These are phyloP conservation scores for Bauhinia variegata DNA, from an alignment of 306 rosid species.

Conservation along the genomic window DNA sequence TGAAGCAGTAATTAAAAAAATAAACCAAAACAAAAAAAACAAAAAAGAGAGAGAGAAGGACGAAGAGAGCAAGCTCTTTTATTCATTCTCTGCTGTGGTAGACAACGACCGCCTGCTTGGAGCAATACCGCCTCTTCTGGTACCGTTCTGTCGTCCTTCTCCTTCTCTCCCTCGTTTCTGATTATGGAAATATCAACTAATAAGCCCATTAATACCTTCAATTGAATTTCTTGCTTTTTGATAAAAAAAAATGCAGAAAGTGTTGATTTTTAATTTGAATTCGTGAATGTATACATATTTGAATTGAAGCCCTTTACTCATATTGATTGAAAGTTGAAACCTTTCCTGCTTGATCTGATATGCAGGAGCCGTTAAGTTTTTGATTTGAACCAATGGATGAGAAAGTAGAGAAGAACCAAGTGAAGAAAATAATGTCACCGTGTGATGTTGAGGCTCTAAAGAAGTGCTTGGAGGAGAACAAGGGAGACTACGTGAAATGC, in stretches of 20 bases:
- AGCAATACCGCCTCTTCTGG: too few relatives aligned
- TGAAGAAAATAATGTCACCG: conserved; percentile 54
- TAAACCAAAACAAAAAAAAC: too few relatives aligned
- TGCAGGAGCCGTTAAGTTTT: conserved; percentile 33
- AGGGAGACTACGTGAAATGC: conserved; percentile 81
- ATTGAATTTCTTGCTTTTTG: background rate
- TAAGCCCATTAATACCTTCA: background rate
- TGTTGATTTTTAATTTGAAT: background rate
- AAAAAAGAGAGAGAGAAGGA: too few relatives aligned
- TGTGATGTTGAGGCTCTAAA: conserved; percentile 84
- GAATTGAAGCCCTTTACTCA: background rate
- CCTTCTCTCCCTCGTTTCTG: too few relatives aligned
- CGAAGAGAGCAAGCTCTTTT: background rate
- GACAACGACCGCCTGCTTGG: too few relatives aligned
- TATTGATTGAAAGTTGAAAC: background rate
- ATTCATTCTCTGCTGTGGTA: too few relatives aligned
- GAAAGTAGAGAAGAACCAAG: conserved; percentile 36
- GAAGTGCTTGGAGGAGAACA: conserved; percentile 89
- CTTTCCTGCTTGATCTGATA: conserved; percentile 22
- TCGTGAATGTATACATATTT: conserved; percentile 11
- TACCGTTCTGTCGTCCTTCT: too few relatives aligned
- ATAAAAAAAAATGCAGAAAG: background rate
- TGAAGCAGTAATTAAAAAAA: too few relatives aligned
- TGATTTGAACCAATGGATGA: conserved; percentile 49
- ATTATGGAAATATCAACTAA: too few relatives aligned